A percentile compares a stretch with the other conserved stretches of the same genome.
These are phyloP conservation scores for Ophiostoma pallidulum DNA, from an alignment of 2,329 filamentous ascomycete species.

Conservation along the genomic window DNA sequence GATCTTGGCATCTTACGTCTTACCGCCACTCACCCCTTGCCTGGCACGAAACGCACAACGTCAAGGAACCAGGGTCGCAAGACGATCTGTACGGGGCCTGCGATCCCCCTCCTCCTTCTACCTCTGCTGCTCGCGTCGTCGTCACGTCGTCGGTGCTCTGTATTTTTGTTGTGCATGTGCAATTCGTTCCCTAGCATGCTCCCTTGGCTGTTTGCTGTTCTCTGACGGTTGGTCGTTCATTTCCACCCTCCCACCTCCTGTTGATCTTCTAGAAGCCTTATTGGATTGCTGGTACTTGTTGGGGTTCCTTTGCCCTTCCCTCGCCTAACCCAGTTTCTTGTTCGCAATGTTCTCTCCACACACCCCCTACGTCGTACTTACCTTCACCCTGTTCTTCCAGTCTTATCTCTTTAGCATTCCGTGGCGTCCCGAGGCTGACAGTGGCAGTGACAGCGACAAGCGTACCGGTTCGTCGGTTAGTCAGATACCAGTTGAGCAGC, in stretches of 20 bases:
- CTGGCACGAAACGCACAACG: conserved; percentile 18
- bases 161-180: no score
- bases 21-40: background rate
- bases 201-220: no score
- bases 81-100: conserved; percentile 7
- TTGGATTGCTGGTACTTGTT: background rate
- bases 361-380: background rate
- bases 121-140: background rate
- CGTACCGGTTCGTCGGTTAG: no score
- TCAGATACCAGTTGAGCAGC: no score
- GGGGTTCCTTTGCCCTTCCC: background rate
- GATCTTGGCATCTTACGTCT: no score
- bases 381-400: no score
- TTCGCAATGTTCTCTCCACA: background rate
- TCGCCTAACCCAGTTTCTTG: background rate
- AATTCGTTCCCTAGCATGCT: no score
- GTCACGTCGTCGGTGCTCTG: conserved; percentile 1
- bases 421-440: no score
- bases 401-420: no score
- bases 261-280: conserved; percentile 1
- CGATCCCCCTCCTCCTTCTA: background rate
- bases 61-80: conserved; percentile 16
- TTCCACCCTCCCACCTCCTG: background rate
- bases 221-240: background rate
- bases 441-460: no score